phyloP scores from a whole-genome alignment of 2,329 filamentous ascomycete genomes.

The Sporothrix luriei region DNA sequence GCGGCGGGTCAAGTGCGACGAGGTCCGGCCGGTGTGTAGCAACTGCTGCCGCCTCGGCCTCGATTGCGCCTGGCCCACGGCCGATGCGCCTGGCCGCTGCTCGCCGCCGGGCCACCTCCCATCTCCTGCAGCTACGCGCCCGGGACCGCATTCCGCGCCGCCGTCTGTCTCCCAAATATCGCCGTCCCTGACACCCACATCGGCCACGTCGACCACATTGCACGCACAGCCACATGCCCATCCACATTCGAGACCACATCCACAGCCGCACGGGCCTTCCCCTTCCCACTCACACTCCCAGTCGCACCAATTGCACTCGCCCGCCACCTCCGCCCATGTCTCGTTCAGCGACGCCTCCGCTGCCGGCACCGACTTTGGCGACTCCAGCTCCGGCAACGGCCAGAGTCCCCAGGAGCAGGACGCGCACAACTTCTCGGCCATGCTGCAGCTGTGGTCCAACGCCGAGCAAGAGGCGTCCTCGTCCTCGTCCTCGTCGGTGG shows the following conservation, averaged over 20 bases:
- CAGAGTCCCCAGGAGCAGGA: conserved; percentile 21
- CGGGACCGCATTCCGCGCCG: background rate
- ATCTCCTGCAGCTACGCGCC: background rate
- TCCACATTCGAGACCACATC: background rate
- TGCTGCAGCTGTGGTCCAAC: conserved; percentile 32
- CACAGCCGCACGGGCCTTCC: no score
- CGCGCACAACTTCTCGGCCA: conserved; percentile 28
- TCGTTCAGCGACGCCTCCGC: conserved; percentile 22
- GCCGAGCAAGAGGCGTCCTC: conserved; percentile 14
- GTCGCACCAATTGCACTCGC: background rate
- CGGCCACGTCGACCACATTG: background rate
- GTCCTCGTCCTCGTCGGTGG: background rate
- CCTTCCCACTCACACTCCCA: background rate
- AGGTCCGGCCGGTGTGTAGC: conserved; percentile 37
- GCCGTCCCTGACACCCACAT: background rate
- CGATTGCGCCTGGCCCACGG: conserved; percentile 36
- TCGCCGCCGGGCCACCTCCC: background rate
- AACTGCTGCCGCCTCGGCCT: conserved; percentile 39
- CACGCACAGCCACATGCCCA: conserved; percentile 1
- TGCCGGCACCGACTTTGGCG: conserved; percentile 22
- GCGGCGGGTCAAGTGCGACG: conserved; percentile 42
- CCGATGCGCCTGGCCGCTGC: conserved; percentile 1
- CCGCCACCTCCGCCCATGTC: background rate
- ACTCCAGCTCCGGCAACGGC: conserved; percentile 13
- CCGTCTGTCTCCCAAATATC: background rate